A percentile compares a stretch with the other conserved stretches of the same genome.
Conservation (phyloP, 108 stramenopile species). For the Discostella stelligeroides region DNA sequence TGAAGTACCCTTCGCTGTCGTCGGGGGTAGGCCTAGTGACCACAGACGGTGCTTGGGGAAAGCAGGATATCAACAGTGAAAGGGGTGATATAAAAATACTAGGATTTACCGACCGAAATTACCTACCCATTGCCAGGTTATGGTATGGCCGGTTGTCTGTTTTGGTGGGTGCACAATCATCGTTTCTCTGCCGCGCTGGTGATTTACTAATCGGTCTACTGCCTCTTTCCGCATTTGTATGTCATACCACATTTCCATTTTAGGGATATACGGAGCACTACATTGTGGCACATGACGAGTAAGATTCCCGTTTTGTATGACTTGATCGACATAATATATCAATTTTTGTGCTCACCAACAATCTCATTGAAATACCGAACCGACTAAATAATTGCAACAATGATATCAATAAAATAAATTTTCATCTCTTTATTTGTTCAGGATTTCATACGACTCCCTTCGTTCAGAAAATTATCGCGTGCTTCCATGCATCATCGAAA, state of each 20-base stretch:
- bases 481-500: slow-evolving; percentile 24
- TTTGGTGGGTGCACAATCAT: slow-evolving; percentile 39
- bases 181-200: slow-evolving; percentile 11
- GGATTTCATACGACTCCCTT: slow-evolving; percentile 7
- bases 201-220: neutral
- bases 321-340: neutral
- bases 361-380: too few species aligned
- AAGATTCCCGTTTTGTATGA: neutral
- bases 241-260: too few species aligned
- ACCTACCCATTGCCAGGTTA: slow-evolving; percentile 32
- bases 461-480: slow-evolving; percentile 4
- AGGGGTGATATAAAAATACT: too few species aligned
- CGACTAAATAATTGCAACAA: too few species aligned
- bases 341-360: neutral
- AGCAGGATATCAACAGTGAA: slow-evolving; percentile 13
- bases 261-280: slow-evolving; percentile 28
- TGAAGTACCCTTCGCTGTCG: neutral
- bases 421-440: neutral
- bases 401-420: too few species aligned
- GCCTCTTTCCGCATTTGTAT: too few species aligned
- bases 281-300: slow-evolving; percentile 21
- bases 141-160: slow-evolving; percentile 50
- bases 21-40: slow-evolving; percentile 31
- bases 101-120: slow-evolving; percentile 49
- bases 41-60: slow-evolving; percentile 19